Evolutionary conservation across 2,329 filamentous ascomycete genomes (phyloP), one percentile per base, ranked within the genome.

Genomic region (Fusarium odoratissimum): DNA sequence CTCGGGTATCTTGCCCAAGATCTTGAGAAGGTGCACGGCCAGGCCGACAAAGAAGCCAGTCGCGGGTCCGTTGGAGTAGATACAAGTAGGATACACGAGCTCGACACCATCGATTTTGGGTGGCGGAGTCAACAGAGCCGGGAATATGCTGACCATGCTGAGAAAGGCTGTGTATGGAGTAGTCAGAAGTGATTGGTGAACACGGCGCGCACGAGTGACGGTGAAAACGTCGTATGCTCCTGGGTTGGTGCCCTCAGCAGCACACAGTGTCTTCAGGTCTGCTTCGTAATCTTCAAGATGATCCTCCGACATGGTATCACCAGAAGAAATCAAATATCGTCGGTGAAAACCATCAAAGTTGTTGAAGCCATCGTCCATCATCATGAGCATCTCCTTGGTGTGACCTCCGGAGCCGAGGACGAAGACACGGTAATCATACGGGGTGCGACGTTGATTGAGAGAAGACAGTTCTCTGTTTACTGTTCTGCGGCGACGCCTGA

Each of bases 361-460:
- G 64, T 84, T 85, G 78, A 88, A 89, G 73, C 87, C 88, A 74
- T 86, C 84, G 63, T 86, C 85, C 75, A 99, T 89, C 85, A 98
- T 93, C 78, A 92, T 91, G 71, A 97, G 87, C 93, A 99, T 97
- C 82, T 99, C 96, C 52, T 94, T 91, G 1, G 96, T 98, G 83
- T 99, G 96, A 2, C 96, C 96, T 37, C 96, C 96, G 6, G 93
- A 97, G 58, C 96, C 96, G 30, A 98, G 91, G 31, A 98, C 91
- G 71, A 97, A 89, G 37, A 97, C 85, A 60, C 95, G 85, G 80
- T 95, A 88, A 31, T 83, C 82, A 7, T 76, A 73, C 6, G 45
- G 30, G 11, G 37, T 67, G 28, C 60, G 55, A 28, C 62, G 67
- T 5, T 49, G 52, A 11, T 35, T 37, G 3, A 14, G 25, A 23